Conservation (phyloP, 225 moss, liverwort and hornwort species). For the Rhytidiadelphus loreus region DNA sequence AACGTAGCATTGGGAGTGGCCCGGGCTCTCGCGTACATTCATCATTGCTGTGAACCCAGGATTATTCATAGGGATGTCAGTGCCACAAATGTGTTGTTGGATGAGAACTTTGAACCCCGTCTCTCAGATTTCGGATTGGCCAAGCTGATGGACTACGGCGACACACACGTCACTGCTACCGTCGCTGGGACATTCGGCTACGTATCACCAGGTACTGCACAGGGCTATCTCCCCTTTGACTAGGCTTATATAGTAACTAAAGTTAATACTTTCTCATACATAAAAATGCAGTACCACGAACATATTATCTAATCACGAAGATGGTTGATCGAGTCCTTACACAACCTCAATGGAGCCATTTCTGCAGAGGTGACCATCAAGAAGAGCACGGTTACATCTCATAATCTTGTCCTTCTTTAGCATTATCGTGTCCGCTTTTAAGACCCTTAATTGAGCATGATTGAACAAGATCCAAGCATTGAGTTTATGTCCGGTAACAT, state of each 20-base stretch:
- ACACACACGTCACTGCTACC: slow-evolving; percentile 31
- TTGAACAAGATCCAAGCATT: background rate
- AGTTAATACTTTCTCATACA: background rate
- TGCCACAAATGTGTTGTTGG: slow-evolving; percentile 35
- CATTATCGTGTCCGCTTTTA: background rate
- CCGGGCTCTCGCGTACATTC: slow-evolving; percentile 39
- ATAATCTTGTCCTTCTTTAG: background rate
- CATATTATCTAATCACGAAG: background rate
- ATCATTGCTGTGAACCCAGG: slow-evolving; percentile 41
- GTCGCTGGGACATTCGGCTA: slow-evolving; percentile 50
- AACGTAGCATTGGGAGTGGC: slow-evolving; percentile 29
- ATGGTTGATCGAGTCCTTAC: background rate
- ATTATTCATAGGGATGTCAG: slow-evolving; percentile 46
- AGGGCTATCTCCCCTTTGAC: background rate
- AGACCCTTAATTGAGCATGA: background rate
- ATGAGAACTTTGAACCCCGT: slow-evolving; percentile 31
- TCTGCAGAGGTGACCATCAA: background rate
- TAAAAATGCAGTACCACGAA: background rate
- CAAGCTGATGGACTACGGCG: slow-evolving; percentile 15
- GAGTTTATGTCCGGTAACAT: background rate
- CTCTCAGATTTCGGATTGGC: slow-evolving; percentile 53
- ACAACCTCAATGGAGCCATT: background rate
- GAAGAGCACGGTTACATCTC: background rate
- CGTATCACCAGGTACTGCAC: slow-evolving; percentile 28
- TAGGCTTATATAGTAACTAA: background rate